These are phyloP conservation scores for Coccinonectria pachysandricola DNA, from an alignment of 2,329 filamentous ascomycete species.

Conservation along the genomic window DNA sequence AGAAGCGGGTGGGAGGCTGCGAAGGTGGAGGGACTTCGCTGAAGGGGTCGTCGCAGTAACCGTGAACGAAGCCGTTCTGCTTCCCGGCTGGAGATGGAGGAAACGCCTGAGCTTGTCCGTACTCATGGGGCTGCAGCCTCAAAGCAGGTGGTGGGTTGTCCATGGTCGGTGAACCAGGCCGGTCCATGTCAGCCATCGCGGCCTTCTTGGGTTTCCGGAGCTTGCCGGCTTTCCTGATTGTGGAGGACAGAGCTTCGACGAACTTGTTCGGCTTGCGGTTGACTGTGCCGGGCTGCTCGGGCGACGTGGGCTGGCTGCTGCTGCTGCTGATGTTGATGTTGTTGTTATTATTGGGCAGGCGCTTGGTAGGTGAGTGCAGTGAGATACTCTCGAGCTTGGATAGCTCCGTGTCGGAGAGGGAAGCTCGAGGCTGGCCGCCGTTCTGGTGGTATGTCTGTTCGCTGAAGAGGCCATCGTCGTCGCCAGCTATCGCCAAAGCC, in stretches of 20 bases:
- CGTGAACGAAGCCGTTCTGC: constrained; percentile 24
- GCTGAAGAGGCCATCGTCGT: no score
- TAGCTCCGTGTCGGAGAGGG: constrained; percentile 39
- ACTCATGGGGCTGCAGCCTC: constrained; percentile 20
- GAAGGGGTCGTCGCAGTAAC: constrained; percentile 30
- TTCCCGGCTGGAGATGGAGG: constrained; percentile 19
- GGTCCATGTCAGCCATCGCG: constrained; percentile 8
- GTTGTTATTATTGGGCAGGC: no score
- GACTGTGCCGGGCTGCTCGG: constrained; percentile 21
- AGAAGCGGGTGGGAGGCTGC: constrained; percentile 20
- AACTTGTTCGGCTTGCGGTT: constrained; percentile 28
- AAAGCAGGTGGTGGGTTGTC: constrained; percentile 24
- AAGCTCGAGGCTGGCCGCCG: no score
- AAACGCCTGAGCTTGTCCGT: constrained; percentile 13
- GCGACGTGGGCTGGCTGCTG: constrained; percentile 22
- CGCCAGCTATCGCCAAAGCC: constrained; percentile 8
- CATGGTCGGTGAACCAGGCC: constrained; percentile 22
- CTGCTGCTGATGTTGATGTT: no score
- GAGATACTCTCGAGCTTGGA: constrained; percentile 37
- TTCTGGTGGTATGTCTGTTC: no score
- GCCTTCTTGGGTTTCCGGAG: constrained; percentile 22
- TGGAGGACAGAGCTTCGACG: constrained; percentile 31
- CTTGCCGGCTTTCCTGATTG: constrained; percentile 29
- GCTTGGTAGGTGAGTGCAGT: constrained; percentile 27
- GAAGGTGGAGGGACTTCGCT: constrained; percentile 20